These are phyloP conservation scores for Boletus reticulatus DNA, from an alignment of 768 basidiomycete genomes.

Conservation along the genomic window DNA sequence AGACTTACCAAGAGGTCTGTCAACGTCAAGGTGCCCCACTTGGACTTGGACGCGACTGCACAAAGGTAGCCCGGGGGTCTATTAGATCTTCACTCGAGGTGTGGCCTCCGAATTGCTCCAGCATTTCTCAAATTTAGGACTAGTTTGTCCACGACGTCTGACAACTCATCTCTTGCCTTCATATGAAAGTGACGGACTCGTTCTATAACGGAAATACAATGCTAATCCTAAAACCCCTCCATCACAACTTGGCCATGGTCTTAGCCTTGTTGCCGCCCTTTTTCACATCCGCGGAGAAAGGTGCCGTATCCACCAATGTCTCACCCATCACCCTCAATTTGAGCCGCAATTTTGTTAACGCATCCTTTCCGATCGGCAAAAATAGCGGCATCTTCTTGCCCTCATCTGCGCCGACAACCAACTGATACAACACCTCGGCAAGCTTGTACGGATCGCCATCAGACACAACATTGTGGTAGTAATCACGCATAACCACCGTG, in stretches of 20 bases:
- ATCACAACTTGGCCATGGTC: constrained; percentile 1
- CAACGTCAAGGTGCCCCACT: too few relatives aligned
- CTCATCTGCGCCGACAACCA: background rate
- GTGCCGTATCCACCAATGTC: background rate
- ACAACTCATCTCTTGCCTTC: too few relatives aligned
- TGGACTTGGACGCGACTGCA: too few relatives aligned
- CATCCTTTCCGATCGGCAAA: constrained; percentile 14
- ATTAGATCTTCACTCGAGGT: too few relatives aligned
- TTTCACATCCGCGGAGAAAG: constrained; percentile 12
- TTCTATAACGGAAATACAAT: too few relatives aligned
- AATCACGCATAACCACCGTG: background rate
- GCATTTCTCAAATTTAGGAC: too few relatives aligned
- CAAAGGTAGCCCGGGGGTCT: too few relatives aligned
- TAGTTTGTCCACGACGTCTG: too few relatives aligned
- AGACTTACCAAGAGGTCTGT: too few relatives aligned
- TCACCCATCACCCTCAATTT: background rate
- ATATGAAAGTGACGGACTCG: too few relatives aligned
- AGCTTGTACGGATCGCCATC: constrained; percentile 16
- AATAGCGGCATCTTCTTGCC: constrained; percentile 3
- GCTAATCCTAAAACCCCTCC: too few relatives aligned
- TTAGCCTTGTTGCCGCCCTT: background rate
- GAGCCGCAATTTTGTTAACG: constrained; percentile 1
- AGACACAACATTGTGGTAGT: background rate
- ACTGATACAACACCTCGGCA: background rate
- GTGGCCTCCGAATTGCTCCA: too few relatives aligned